Evolutionary conservation across 2,329 filamentous ascomycete species (phyloP).

Genomic region (Aspergillus aculeatinus): DNA sequence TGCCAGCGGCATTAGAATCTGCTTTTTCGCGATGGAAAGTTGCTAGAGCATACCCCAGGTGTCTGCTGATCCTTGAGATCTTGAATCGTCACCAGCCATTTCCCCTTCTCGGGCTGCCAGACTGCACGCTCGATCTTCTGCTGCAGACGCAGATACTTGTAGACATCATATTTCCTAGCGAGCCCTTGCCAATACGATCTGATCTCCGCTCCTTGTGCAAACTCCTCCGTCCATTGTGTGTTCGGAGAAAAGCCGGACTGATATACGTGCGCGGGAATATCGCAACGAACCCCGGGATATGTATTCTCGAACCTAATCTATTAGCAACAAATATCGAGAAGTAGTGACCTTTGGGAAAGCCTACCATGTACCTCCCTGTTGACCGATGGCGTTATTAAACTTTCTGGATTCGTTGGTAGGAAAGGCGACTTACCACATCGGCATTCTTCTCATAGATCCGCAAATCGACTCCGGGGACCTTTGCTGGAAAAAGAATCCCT

Average conservation of each 20-base stretch:
- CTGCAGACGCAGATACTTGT: conserved; percentile 56
- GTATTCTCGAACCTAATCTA: conserved; percentile 42
- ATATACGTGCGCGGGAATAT: conserved; percentile 69
- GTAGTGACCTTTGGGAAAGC: background rate
- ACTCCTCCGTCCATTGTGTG: conserved; percentile 67
- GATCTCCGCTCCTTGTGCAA: conserved; percentile 67
- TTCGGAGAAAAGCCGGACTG: conserved; percentile 68
- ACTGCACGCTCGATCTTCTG: conserved; percentile 56
- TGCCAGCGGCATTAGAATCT: conserved; percentile 17
- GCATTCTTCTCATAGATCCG: conserved; percentile 68
- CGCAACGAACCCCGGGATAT: conserved; percentile 67
- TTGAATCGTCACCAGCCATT: conserved; percentile 56
- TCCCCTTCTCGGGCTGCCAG: conserved; percentile 54
- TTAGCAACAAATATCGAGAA: background rate
- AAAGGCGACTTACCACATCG: conserved; percentile 58
- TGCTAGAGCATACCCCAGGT: conserved; percentile 14
- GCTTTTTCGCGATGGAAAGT: background rate
- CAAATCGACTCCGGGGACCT: conserved; percentile 66
- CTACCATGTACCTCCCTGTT: conserved; percentile 49
- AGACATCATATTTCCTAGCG: conserved; percentile 64
- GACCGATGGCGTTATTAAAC: background rate
- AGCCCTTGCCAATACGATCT: conserved; percentile 64
- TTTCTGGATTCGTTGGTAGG: no score
- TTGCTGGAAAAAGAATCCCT: conserved; percentile 65
- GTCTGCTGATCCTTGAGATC: conserved; percentile 31